phyloP scores from a whole-genome alignment of 2,329 filamentous ascomycete genomes.

The Epichloe coenophiala region DNA sequence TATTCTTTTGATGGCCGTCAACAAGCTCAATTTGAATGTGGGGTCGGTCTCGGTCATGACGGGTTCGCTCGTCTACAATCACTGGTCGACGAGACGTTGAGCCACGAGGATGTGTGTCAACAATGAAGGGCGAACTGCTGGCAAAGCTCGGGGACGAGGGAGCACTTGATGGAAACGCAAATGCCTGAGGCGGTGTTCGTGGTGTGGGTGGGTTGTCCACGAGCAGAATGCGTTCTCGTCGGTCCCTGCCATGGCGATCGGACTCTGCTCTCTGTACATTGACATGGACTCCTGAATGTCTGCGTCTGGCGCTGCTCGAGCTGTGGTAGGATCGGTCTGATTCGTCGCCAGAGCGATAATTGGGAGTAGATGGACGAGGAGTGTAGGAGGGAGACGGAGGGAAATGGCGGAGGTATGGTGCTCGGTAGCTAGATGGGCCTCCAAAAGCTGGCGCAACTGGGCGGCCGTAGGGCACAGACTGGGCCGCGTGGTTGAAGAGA shows the following conservation, averaged over 20 bases:
- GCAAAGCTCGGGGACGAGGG: constrained; percentile 23
- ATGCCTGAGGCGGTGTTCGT: constrained; percentile 31
- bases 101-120: constrained; percentile 13
- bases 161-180: constrained; percentile 24
- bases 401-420: constrained; percentile 17
- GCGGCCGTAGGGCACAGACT: constrained; percentile 19
- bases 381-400: constrained; percentile 29
- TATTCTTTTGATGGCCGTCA: constrained; percentile 13
- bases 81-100: constrained; percentile 18
- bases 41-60: constrained; percentile 8
- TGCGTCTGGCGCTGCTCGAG: constrained; percentile 18
- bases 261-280: constrained; percentile 24
- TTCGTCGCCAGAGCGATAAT: constrained; percentile 24
- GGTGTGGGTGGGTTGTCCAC: constrained; percentile 31
- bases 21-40: constrained; percentile 25
- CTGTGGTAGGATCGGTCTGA: constrained; percentile 22
- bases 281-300: constrained; percentile 23
- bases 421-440: neutral
- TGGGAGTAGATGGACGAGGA: constrained; percentile 16
- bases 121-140: constrained; percentile 12
- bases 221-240: constrained; percentile 29
- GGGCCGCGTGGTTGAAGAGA: constrained; percentile 27
- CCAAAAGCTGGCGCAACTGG: constrained; percentile 10
- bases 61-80: constrained; percentile 24
- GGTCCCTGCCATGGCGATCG: constrained; percentile 16